phyloP scores from a whole-genome alignment of 83 land plant genomes.

The Thuja plicata region DNA sequence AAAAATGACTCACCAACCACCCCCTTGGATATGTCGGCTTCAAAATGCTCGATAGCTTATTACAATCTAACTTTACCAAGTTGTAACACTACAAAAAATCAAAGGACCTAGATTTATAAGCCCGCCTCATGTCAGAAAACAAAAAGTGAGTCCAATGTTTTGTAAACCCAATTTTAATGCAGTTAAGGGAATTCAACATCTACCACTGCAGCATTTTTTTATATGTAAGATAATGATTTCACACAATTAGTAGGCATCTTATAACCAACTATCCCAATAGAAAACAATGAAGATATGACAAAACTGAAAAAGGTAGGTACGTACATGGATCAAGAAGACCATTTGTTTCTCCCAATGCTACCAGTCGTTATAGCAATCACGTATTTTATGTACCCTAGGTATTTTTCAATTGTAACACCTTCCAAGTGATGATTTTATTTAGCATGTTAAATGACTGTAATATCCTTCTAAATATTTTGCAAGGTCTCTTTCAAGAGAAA shows the following conservation, averaged over 20 bases:
- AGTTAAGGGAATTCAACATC: too few species aligned
- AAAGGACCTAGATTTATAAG: background rate
- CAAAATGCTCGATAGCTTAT: background rate
- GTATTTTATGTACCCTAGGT: too few species aligned
- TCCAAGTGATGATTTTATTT: background rate
- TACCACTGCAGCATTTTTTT: too few species aligned
- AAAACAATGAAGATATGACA: background rate
- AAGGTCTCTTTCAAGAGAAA: too few species aligned
- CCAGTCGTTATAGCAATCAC: too few species aligned
- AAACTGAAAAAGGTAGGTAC: constrained; percentile 2
- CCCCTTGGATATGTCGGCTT: background rate
- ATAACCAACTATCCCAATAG: background rate
- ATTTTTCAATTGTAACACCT: background rate
- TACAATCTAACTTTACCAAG: background rate
- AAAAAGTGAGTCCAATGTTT: too few species aligned
- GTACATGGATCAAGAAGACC: background rate
- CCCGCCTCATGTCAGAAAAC: background rate
- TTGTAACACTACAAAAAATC: background rate
- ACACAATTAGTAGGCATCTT: constrained; percentile 25
- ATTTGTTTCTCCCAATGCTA: constrained; percentile 4
- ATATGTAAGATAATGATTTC: constrained; percentile 5
- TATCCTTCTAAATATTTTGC: too few species aligned
- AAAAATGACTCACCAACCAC: background rate
- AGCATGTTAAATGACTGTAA: too few species aligned
- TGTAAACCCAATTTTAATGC: background rate